Conservation (phyloP, 1,139 yeast genomes). For the Scheffersomyces parashehatae region DNA sequence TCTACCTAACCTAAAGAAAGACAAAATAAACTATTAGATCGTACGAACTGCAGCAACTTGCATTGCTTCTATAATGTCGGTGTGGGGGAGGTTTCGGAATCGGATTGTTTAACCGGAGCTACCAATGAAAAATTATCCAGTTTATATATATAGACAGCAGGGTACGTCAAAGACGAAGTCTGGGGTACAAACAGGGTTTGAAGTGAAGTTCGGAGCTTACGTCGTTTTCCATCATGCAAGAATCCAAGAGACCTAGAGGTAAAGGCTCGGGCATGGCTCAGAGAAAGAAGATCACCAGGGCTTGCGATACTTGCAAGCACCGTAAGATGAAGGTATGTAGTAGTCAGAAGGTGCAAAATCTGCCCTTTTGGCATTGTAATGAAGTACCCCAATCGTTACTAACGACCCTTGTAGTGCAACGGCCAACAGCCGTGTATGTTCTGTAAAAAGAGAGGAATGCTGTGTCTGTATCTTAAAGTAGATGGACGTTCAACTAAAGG, state of each 20-base stretch:
- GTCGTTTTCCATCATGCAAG: too few species aligned
- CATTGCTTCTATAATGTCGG: too few species aligned
- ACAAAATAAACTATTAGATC: too few species aligned
- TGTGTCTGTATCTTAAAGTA: background rate
- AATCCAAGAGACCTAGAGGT: background rate
- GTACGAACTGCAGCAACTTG: too few species aligned
- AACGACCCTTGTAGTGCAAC: background rate
- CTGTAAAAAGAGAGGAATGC: background rate
- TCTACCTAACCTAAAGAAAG: too few species aligned
- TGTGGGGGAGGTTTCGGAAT: too few species aligned
- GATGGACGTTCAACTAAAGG: background rate
- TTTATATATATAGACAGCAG: too few species aligned
- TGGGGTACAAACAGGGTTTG: too few species aligned
- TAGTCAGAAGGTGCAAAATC: constrained; percentile 21
- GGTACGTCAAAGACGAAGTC: too few species aligned
- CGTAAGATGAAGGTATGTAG: constrained; percentile 21
- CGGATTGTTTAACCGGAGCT: too few species aligned
- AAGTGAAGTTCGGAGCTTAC: too few species aligned
- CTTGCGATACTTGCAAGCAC: constrained; percentile 18
- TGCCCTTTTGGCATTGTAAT: constrained; percentile 24
- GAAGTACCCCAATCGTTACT: constrained; percentile 17
- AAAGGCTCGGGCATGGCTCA: background rate
- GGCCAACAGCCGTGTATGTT: background rate
- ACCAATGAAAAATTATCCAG: too few species aligned
- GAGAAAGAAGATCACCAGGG: constrained; percentile 17